phyloP scores from a whole-genome alignment of 495 filamentous ascomycete species.

The Sporormia fimetaria region DNA sequence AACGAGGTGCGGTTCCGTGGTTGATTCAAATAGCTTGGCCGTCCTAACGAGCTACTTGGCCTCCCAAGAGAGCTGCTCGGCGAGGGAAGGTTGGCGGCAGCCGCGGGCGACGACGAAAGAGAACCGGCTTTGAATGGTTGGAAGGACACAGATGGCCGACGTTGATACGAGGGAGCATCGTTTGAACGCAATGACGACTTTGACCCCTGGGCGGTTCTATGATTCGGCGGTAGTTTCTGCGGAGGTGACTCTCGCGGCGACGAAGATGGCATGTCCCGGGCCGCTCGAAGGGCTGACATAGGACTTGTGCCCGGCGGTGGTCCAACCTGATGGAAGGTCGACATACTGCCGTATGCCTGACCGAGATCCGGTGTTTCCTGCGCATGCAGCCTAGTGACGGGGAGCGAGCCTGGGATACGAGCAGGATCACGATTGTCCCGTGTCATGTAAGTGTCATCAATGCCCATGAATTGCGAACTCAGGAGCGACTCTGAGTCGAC shows the following conservation, averaged over 20 bases:
- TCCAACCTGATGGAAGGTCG: constrained; percentile 79
- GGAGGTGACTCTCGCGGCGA: constrained; percentile 50
- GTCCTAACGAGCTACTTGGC: constrained; percentile 36
- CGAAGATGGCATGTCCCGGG: constrained; percentile 41
- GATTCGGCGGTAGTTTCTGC: constrained; percentile 48
- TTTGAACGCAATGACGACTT: constrained; percentile 48
- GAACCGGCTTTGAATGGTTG: constrained; percentile 93
- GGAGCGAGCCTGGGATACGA: constrained; percentile 67
- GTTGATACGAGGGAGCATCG: constrained; percentile 41
- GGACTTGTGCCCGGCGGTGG: constrained; percentile 68
- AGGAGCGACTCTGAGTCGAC: constrained; percentile 83
- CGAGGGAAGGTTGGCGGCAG: constrained; percentile 46
- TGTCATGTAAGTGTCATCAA: constrained; percentile 71
- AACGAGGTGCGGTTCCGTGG: constrained; percentile 55
- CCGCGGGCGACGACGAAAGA: constrained; percentile 75
- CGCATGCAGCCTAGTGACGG: constrained; percentile 32
- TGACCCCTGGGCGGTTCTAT: constrained; percentile 46
- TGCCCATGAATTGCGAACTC: constrained; percentile 91
- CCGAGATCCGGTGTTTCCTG: constrained; percentile 49
- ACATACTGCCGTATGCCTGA: constrained; percentile 83
- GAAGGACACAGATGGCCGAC: constrained; percentile 83
- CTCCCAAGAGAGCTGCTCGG: constrained; percentile 50
- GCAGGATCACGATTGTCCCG: constrained; percentile 27
- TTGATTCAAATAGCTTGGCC: constrained; percentile 46
- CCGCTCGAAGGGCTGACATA: constrained; percentile 69